Base-by-base conservation (phyloP, 495 filamentous ascomycete species). In the Pseudevernia furfuracea region DNA sequence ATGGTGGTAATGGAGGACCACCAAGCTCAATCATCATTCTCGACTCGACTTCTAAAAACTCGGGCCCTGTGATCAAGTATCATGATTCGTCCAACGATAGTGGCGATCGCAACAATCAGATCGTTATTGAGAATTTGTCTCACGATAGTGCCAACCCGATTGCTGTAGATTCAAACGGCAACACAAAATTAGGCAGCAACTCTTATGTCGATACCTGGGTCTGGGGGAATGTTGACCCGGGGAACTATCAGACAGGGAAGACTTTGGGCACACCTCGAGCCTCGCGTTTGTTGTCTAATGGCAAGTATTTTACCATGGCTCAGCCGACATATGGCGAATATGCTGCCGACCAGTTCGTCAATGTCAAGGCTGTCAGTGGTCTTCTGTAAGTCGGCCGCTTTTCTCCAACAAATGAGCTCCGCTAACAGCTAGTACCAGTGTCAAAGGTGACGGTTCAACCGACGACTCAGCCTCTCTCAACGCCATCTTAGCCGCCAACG, bases 301-400 rank as follows among this genome's bases (percentile, higher is more conserved):
- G 75, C 3, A 74, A 74, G 14, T 84, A 76, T 69, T 82, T 81
- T 69, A 74, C 74, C n/a, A 80, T 74, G 68, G 78, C 80, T 25
- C 82, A 84, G 68, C 84, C 84, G 9, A 81, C 83, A 59, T 85
- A 85, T 59, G 59, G 67, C 38, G 66, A 77, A n/a, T 71, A 71
- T 34, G 58, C 67, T 17, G 43, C 63, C n/a, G 70, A 71, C 34
- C 71, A 78, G 48, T 69, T 85, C 58, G 65, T 82, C 44, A 84
- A 84, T 65, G 74, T 85, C 39, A 84, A 83, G 68, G 69, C 72
- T 25, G 78, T 79, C 8, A 17, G 67, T 5, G 76, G 65, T 15
- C 65, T 69, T 66, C 32, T 19, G 56, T 63, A 39, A 63, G 61
- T 49, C 25, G 34, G 8, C 9, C 6, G 2, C 21, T 36, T 8